phyloP scores from a whole-genome alignment of 345 rosid species.

The Eucalyptus shirleyi region DNA sequence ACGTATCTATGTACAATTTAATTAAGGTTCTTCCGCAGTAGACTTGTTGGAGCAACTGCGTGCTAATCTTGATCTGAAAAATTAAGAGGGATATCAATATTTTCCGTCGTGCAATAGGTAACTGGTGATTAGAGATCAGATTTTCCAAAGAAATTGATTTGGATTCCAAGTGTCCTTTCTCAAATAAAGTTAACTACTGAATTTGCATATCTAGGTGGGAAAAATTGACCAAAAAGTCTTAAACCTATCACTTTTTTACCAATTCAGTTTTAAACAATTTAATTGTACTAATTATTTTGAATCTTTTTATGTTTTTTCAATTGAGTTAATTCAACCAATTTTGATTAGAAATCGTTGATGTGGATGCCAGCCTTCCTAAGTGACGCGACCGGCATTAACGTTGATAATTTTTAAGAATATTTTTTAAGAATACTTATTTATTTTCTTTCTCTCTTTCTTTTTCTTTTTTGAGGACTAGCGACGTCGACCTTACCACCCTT shows the following conservation, averaged over 20 bases:
- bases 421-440: too few species aligned
- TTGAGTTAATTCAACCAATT: too few species aligned
- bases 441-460: too few species aligned
- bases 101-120: background rate
- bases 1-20: background rate
- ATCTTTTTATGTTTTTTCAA: too few species aligned
- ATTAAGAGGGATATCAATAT: background rate
- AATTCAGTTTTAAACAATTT: too few species aligned
- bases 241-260: too few species aligned
- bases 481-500: background rate
- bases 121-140: background rate
- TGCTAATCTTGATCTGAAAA: background rate
- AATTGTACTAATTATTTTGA: too few species aligned
- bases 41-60: background rate
- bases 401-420: too few species aligned
- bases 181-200: background rate
- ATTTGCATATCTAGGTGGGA: background rate
- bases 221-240: background rate
- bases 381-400: accelerated
- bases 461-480: background rate
- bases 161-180: background rate
- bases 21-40: background rate
- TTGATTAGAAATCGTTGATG: too few species aligned
- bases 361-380: background rate
- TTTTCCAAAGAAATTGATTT: background rate